These are phyloP conservation scores for Thecaphora thlaspeos DNA, from an alignment of 1,284 basidiomycete species.

Conservation along the genomic window DNA sequence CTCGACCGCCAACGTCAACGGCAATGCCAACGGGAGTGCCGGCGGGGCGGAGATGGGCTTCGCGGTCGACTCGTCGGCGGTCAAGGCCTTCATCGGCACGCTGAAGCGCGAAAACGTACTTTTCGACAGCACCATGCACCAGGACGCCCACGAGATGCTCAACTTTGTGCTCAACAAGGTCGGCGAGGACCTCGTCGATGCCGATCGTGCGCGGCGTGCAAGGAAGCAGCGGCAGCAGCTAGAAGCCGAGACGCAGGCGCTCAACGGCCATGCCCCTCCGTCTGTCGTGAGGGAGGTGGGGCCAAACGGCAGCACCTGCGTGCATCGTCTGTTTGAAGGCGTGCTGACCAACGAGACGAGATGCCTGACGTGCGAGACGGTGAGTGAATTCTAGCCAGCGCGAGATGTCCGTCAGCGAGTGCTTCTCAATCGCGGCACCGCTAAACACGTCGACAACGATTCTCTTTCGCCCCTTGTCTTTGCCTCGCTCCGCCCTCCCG, in stretches of 20 bases:
- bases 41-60: conserved; percentile 84
- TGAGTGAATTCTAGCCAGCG: too few relatives aligned
- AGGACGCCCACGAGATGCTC: conserved; percentile 95
- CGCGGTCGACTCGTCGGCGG: conserved; percentile 63
- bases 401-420: too few relatives aligned
- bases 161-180: conserved; percentile 91
- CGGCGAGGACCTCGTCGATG: conserved; percentile 82
- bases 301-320: conserved; percentile 68
- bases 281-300: conserved; percentile 36
- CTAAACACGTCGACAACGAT: too few relatives aligned
- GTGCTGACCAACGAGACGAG: conserved; percentile 91
- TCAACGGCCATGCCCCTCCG: conserved; percentile 56
- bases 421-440: too few relatives aligned
- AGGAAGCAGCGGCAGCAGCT: conserved; percentile 23
- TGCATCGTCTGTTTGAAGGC: conserved; percentile 91
- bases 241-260: conserved; percentile 1
- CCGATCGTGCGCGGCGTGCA: conserved; percentile 12
- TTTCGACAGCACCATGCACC: conserved; percentile 60
- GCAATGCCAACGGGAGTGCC: conserved; percentile 77
- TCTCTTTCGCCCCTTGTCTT: too few relatives aligned
- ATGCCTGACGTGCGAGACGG: conserved; percentile 84
- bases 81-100: conserved; percentile 43
- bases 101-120: conserved; percentile 49
- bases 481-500: too few relatives aligned
- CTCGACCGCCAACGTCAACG: conserved; percentile 13